These are phyloP conservation scores for Magnolia kwangsiensis DNA, from an alignment of 164 flowering plant species.

Conservation along the genomic window DNA sequence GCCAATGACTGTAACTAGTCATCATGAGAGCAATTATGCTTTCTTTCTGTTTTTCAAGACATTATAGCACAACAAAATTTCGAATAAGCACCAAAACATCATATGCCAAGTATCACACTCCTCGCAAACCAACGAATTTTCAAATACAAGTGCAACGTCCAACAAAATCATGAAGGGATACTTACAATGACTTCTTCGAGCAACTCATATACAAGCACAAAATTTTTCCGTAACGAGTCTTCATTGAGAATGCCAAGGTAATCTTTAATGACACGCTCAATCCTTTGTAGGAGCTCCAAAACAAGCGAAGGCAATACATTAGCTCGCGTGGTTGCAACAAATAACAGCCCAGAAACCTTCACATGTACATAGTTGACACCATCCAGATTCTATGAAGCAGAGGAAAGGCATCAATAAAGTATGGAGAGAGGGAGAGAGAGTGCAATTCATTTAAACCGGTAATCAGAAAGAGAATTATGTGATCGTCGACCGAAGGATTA, in stretches of 20 bases:
- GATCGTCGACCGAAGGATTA: too few species aligned
- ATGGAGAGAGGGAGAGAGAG: background rate
- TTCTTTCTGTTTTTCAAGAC: too few species aligned
- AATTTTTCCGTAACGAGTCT: constrained; percentile 86
- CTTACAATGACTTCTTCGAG: constrained; percentile 98
- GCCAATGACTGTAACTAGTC: too few species aligned
- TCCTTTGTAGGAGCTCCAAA: constrained; percentile 90
- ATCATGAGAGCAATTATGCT: too few species aligned
- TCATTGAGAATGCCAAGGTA: constrained; percentile 95
- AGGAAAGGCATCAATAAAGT: constrained; percentile 4
- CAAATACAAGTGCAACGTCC: too few species aligned
- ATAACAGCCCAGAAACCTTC: constrained; percentile 85
- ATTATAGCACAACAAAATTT: too few species aligned
- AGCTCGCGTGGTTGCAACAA: constrained; percentile 92
- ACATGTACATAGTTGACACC: constrained; percentile 98
- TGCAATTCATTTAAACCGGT: background rate
- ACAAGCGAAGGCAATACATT: constrained; percentile 84
- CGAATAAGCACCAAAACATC: too few species aligned
- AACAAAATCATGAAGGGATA: constrained; percentile 4
- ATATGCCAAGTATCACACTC: too few species aligned
- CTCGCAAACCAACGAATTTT: too few species aligned
- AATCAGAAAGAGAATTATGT: too few species aligned
- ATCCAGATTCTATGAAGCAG: constrained; percentile 62
- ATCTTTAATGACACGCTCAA: constrained; percentile 91
- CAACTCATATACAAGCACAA: constrained; percentile 95